Conservation (phyloP, 2,329 filamentous ascomycete species). For the Diaporthe longicolla region DNA sequence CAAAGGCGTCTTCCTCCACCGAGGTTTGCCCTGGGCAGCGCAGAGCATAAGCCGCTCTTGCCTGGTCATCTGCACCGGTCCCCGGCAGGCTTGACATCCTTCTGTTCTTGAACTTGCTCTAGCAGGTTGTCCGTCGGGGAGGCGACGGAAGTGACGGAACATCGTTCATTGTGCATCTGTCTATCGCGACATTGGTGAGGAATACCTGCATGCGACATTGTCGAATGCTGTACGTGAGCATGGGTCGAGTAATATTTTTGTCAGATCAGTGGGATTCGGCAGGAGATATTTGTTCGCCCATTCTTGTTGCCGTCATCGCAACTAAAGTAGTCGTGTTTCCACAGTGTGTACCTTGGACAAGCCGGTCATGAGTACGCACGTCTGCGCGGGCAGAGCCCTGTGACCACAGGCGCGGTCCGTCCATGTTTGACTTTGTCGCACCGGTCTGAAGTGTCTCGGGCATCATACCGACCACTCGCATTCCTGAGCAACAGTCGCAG, state of each 20-base stretch:
- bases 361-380: neutral
- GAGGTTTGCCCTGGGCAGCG: constrained; percentile 19
- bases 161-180: neutral
- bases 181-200: neutral
- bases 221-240: constrained; percentile 21
- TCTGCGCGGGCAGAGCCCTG: constrained; percentile 5
- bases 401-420: constrained; percentile 10
- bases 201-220: constrained; percentile 7
- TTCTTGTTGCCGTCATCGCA: constrained; percentile 46
- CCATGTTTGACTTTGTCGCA: constrained; percentile 29
- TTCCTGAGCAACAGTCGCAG: constrained; percentile 45
- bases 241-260: neutral
- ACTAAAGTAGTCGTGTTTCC: neutral
- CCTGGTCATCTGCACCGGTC: constrained; percentile 1
- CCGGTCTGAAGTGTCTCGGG: constrained; percentile 15
- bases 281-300: constrained; percentile 42
- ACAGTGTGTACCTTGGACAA: constrained; percentile 17
- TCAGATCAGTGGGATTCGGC: constrained; percentile 33
- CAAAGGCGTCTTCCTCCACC: constrained; percentile 3
- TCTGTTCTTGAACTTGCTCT: neutral
- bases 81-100: constrained; percentile 9
- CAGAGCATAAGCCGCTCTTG: constrained; percentile 17
- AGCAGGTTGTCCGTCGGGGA: neutral
- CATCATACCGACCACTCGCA: constrained; percentile 21
- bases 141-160: neutral